A percentile compares a stretch with the other conserved stretches of the same genome.
These are phyloP conservation scores for Colletotrichum camelliae DNA, from an alignment of 2,329 filamentous ascomycete genomes.

Conservation along the genomic window DNA sequence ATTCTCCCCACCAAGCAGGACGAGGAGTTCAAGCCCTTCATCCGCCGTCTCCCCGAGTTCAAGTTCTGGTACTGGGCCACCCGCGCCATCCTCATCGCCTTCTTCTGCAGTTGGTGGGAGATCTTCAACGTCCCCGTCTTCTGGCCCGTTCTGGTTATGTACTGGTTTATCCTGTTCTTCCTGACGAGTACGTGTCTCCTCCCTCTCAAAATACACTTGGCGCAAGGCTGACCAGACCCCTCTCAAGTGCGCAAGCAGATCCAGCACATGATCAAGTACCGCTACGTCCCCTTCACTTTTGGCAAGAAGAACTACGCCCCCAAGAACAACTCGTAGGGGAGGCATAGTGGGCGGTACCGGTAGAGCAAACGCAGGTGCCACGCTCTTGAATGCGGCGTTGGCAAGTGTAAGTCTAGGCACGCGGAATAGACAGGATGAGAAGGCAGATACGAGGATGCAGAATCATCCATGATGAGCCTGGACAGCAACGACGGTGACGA, in stretches of 20 bases:
- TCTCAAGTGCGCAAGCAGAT: constrained; percentile 95
- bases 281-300: constrained; percentile 92
- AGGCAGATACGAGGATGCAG: not conserved
- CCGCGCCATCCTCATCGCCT: constrained; percentile 81
- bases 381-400: not conserved
- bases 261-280: constrained; percentile 99
- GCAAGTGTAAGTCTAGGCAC: constrained; percentile 13
- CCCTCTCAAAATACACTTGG: not conserved
- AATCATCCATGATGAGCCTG: not conserved
- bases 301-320: constrained; percentile 82
- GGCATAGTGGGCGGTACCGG: not conserved
- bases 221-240: constrained; percentile 6
- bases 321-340: constrained; percentile 59
- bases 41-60: constrained; percentile 94
- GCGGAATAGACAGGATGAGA: constrained; percentile 9
- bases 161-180: constrained; percentile 96
- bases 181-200: constrained; percentile 78
- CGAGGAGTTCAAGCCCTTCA: constrained; percentile 97
- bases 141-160: constrained; percentile 98
- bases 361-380: not conserved
- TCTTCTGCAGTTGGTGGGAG: constrained; percentile 89
- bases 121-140: constrained; percentile 98
- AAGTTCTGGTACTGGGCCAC: constrained; percentile 99
- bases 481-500: constrained; percentile 6
- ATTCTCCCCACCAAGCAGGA: constrained; percentile 92